Evolutionary conservation across 495 filamentous ascomycete species (phyloP), one percentile per base, ranked within the genome.

Genomic region (Talaromyces borbonicus): DNA sequence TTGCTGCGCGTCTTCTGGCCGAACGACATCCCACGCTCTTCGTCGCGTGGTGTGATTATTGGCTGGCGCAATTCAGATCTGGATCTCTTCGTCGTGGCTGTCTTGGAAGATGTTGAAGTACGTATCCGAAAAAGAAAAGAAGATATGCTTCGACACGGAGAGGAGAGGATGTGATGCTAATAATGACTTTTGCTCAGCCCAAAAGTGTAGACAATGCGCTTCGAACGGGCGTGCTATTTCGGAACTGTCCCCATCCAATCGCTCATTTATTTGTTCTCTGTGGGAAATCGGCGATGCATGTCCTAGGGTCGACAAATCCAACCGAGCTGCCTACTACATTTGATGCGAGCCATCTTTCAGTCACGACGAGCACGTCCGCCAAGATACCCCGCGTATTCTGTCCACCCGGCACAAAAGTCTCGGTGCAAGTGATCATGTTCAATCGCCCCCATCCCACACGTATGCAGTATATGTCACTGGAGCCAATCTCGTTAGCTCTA

Each of bases 1-100:
- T 71, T 97, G 72, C 84, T 97, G 79, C 84, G 92, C 63, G 79
- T 99, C 69, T 97, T 99, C 66, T 99, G 92, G 92, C 92, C 92
- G 50, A 82, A 83, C 49, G 89, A 97, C 69, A 79, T 85, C 29
- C 72, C 81, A 19, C 77, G 81, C 57, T 83, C 75, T 18, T 80
- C 79, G 43, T 67, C 72, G 16, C 75, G 83, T 26, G 93, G 93
- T 6, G 83, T 93, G 36, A 79, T 99, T 48, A 85, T 99, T 15
- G 92, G 92, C 50, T 99, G 89, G 87, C 75, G 85, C 50, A 99
- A 99, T 57, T 95, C 90, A 27, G 83, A 82, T 48, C 67, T 87
- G 40, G 92, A 99, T 66, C 65, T 96, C 24, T 83, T 97, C 54
- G 88, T 97, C 20, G 75, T 96, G 45, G 80, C 88, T 8, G 79